Evolutionary conservation across 257 asterid species (phyloP).

Genomic region (Paraleonurus japonicus): DNA sequence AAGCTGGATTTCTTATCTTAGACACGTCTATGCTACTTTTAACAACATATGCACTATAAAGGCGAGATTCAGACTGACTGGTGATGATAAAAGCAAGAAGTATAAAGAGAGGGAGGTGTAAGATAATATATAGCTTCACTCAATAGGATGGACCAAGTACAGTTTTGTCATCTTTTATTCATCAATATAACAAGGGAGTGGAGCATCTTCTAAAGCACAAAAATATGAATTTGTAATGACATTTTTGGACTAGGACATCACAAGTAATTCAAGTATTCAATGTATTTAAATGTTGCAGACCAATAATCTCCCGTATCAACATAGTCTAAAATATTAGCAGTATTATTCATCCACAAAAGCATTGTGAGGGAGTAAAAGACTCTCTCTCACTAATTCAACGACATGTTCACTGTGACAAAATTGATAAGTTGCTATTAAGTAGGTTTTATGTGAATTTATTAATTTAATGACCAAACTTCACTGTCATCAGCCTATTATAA

Average conservation of each 20-base stretch:
- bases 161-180: background rate
- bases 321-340: background rate
- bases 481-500: background rate
- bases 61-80: background rate
- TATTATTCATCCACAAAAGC: background rate
- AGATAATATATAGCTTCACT: background rate
- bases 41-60: background rate
- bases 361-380: background rate
- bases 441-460: background rate
- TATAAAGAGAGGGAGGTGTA: background rate
- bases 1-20: background rate
- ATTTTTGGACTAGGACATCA: background rate
- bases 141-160: background rate
- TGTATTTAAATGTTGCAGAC: background rate
- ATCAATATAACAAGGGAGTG: background rate
- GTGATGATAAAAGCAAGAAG: background rate
- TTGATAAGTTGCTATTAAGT: background rate
- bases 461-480: slow-evolving; percentile 6
- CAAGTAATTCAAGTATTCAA: background rate
- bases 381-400: background rate
- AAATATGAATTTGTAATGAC: background rate
- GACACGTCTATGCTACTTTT: slow-evolving; percentile 12
- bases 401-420: background rate
- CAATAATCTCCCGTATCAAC: background rate
- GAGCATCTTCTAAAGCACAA: background rate